Evolutionary conservation across 768 basidiomycete species (phyloP).

Genomic region (Psilocybe sp.): DNA sequence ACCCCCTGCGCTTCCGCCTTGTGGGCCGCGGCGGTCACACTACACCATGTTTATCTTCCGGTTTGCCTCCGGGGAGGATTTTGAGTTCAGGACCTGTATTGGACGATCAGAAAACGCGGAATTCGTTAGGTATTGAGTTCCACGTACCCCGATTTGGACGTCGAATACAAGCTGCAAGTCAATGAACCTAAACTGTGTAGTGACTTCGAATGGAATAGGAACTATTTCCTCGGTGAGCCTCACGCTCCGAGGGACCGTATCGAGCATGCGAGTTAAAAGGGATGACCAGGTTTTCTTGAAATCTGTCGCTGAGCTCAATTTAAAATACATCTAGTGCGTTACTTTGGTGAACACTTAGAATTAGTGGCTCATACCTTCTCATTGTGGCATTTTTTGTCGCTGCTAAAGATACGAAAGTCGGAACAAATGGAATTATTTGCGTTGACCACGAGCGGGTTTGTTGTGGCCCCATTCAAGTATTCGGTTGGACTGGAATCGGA

Average conservation of each 20-base stretch:
- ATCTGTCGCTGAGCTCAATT: constrained; percentile 22
- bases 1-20: no score
- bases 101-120: no score
- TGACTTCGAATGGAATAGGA: constrained; percentile 27
- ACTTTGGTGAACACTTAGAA: background rate
- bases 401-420: constrained; percentile 34
- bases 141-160: no score
- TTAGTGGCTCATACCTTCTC: constrained; percentile 22
- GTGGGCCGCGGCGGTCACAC: no score
- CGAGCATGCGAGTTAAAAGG: constrained; percentile 39
- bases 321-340: constrained; percentile 8
- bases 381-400: constrained; percentile 37
- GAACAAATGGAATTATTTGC: constrained; percentile 32
- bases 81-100: no score
- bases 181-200: background rate
- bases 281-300: constrained; percentile 30
- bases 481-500: constrained; percentile 32
- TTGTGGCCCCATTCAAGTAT: constrained; percentile 37
- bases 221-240: constrained; percentile 34
- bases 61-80: no score
- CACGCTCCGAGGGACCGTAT: constrained; percentile 39
- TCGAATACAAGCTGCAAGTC: no score
- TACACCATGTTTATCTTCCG: no score
- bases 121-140: no score
- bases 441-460: constrained; percentile 32